phyloP scores from a whole-genome alignment of 2,329 filamentous ascomycete genomes.

The Fonsecaea multimorphosa region DNA sequence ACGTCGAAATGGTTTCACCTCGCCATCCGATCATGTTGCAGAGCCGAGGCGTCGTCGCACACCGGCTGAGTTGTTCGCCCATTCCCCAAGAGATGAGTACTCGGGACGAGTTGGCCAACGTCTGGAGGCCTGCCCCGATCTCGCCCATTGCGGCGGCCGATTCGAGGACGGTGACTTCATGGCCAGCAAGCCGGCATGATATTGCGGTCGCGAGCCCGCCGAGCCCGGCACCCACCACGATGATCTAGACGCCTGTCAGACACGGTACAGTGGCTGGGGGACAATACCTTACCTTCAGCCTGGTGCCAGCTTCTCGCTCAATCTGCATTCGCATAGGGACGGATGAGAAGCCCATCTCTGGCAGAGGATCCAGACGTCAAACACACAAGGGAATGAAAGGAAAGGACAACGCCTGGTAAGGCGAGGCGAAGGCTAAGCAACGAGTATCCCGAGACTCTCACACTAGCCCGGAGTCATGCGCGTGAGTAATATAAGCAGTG shows the following conservation, averaged over 20 bases:
- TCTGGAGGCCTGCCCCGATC: slow-evolving; percentile 48
- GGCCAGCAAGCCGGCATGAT: slow-evolving; percentile 38
- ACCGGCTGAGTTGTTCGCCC: slow-evolving; percentile 24
- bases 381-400: slow-evolving; percentile 2
- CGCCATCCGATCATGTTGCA: slow-evolving; percentile 38
- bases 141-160: slow-evolving; percentile 47
- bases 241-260: slow-evolving; percentile 45
- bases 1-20: slow-evolving; percentile 44
- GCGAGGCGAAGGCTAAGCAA: slow-evolving; percentile 6
- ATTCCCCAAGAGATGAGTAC: slow-evolving; percentile 22
- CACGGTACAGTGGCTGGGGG: neutral
- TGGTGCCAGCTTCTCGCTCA: slow-evolving; percentile 2
- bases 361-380: neutral
- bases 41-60: slow-evolving; percentile 43
- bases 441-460: slow-evolving; percentile 1
- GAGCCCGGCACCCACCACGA: slow-evolving; percentile 43
- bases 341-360: slow-evolving; percentile 8
- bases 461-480: slow-evolving; percentile 2
- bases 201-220: slow-evolving; percentile 42
- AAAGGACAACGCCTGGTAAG: neutral
- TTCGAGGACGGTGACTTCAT: slow-evolving; percentile 40
- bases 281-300: slow-evolving; percentile 1
- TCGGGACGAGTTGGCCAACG: slow-evolving; percentile 44
- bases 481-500: slow-evolving; percentile 4
- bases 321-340: slow-evolving; percentile 3